These are phyloP conservation scores for Kodamaea alishanica DNA, from an alignment of 1,139 yeast genomes.

Conservation along the genomic window DNA sequence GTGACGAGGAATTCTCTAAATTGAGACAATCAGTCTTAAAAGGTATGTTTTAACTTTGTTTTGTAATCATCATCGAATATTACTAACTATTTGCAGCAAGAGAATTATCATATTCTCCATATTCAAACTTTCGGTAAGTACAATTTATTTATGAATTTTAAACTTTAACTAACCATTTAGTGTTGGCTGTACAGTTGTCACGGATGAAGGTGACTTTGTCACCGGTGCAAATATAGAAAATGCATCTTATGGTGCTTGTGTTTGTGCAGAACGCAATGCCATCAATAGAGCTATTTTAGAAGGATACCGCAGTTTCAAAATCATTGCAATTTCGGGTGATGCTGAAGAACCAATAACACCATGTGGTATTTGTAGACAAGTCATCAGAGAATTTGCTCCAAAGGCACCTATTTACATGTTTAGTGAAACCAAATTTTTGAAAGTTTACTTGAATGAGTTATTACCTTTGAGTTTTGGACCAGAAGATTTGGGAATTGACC, in stretches of 20 bases:
- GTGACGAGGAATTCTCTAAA: slow-evolving; percentile 23
- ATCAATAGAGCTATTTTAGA: slow-evolving; percentile 59
- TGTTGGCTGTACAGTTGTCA: slow-evolving; percentile 76
- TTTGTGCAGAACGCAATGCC: slow-evolving; percentile 90
- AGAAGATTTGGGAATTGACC: slow-evolving; percentile 42
- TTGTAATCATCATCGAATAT: too few species aligned
- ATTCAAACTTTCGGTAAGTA: slow-evolving; percentile 67
- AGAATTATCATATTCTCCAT: slow-evolving; percentile 66
- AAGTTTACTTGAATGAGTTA: slow-evolving; percentile 55
- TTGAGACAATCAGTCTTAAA: slow-evolving; percentile 27
- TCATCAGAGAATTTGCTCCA: slow-evolving; percentile 68
- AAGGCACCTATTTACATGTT: slow-evolving; percentile 61
- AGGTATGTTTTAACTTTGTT: slow-evolving; percentile 20
- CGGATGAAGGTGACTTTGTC: slow-evolving; percentile 46
- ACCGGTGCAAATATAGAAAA: slow-evolving; percentile 90
- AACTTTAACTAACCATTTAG: slow-evolving; percentile 31
- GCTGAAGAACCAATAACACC: slow-evolving; percentile 65
- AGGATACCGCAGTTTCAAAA: slow-evolving; percentile 47
- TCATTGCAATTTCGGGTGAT: slow-evolving; percentile 73
- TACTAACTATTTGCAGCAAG: slow-evolving; percentile 36
- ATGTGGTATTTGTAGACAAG: slow-evolving; percentile 92
- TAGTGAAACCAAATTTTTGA: slow-evolving; percentile 43
- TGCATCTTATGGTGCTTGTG: slow-evolving; percentile 83
- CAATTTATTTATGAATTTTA: not conserved
- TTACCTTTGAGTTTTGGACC: slow-evolving; percentile 90